A percentile compares a stretch with the other conserved stretches of the same genome.
Evolutionary conservation across 805 yeast genomes (phyloP).

Genomic region (Lachancea thermotolerans): DNA sequence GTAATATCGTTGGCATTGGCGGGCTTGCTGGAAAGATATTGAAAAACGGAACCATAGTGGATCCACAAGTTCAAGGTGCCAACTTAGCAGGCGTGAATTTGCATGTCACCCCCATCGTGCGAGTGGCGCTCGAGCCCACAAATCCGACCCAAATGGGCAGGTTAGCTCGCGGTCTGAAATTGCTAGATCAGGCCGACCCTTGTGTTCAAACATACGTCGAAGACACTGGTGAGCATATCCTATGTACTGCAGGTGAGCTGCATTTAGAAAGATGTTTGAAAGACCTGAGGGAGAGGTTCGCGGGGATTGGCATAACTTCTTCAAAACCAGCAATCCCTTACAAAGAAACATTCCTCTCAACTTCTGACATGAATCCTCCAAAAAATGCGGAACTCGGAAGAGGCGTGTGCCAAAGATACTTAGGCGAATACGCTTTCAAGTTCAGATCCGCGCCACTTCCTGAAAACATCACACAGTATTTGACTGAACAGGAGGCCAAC

Average conservation of each 20-base stretch:
- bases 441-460: conserved; percentile 52
- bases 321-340: conserved; percentile 95
- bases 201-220: conserved; percentile 82
- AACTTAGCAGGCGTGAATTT: conserved; percentile 70
- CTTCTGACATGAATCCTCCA: conserved; percentile 46
- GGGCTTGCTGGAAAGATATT: conserved; percentile 78
- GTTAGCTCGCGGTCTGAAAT: conserved; percentile 69
- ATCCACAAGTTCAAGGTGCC: conserved; percentile 53
- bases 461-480: conserved; percentile 39
- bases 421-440: conserved; percentile 43
- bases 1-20: conserved; percentile 89
- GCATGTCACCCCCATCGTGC: conserved; percentile 83
- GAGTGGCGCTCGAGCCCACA: conserved; percentile 92
- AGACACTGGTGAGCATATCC: conserved; percentile 87
- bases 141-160: conserved; percentile 74
- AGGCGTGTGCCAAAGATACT: conserved; percentile 42
- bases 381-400: conserved; percentile 41
- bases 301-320: conserved; percentile 76
- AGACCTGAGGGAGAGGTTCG: conserved; percentile 85
- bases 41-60: conserved; percentile 78
- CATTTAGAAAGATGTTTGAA: conserved; percentile 92
- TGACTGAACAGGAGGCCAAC: conserved; percentile 41
- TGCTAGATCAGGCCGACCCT: conserved; percentile 86
- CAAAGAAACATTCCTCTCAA: conserved; percentile 66
- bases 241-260: conserved; percentile 94